Evolutionary conservation across 2,329 filamentous ascomycete species (phyloP), one percentile per base, ranked within the genome.

Genomic region (Didymosphaeria variabile): DNA sequence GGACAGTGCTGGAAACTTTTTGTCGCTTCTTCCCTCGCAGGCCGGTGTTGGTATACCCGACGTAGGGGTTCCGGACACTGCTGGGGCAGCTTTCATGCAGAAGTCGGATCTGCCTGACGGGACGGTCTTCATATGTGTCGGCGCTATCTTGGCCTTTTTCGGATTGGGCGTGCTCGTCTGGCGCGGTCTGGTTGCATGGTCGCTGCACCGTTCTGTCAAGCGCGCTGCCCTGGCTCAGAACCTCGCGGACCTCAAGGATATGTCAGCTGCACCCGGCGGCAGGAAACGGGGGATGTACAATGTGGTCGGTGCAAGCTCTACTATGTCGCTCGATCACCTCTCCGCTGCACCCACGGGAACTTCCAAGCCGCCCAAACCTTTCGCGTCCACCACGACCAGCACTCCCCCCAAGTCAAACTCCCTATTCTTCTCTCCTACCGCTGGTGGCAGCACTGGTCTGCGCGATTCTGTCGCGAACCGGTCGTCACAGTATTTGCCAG

Each of bases 361-460:
- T 31, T 72, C 75, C 29, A 73, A 65, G 53, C 67, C 72, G 3
- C 49, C 68, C 31, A 75, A 74, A 52, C 69, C 73, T n/a, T 75
- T 74, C 32, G 68, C 74, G 13, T 71, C 71, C 26, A 59, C 46
- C 19, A 59, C 68, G 21, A 63, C 62, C 23, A 70, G 66, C 47
- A 70, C 70, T 26, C 66, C 73, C 53, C 70, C 74, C 69, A 74
- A 66, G 60, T 64, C 62, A 29, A 67, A 68, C 49, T 92, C 90
- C 64, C 84, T 98, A 17, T 99, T 99, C 86, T 99, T 97, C 83
- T 97, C 93, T 8, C 95, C 95, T 0, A 98, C 95, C 0, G 94
- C 94, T 1, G 88, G 87, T 42, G 73, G 74, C 26, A 68, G 73
- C 7, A 81, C 86, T 8, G 83, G 84, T 59, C 82, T 81, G 62